Evolutionary conservation across 2,329 filamentous ascomycete species (phyloP), one percentile per base, ranked within the genome.

Genomic region (Chaetomiaceae sp.): DNA sequence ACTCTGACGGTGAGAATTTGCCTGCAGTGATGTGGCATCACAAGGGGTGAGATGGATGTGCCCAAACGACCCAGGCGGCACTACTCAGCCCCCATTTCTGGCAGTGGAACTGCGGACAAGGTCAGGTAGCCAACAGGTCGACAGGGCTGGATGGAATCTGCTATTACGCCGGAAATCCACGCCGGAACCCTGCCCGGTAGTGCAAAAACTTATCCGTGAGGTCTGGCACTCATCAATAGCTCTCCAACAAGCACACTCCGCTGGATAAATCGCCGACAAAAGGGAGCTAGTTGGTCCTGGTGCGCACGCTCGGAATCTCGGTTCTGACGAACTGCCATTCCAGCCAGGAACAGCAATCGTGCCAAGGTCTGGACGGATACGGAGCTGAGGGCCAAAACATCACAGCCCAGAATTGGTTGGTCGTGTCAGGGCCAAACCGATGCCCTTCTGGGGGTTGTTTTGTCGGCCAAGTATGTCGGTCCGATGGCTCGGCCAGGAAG

Each of bases 11-110:
- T 30, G 27, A 37, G 16, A 45, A 11, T 18, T 40, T 44, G 25
- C 30, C 46, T 51, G 48, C 36, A 45, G 42, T 33, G 46, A 46
- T 55, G 44, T 34, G 55, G 55, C 55, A 59, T 51, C 41, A 23
- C 18, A 44, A 36, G 37, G 44, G 50, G n/a, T n/a, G n/a, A n/a
- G 50, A 49, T 40, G 47, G 42, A 55, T 51, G 55, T 30, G n/a
- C 37, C 54, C 38, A 38, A 51, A 51, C 51, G 34, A 21, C 29
- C 38, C 27, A 49, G 21, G 44, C 43, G 48, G 53, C 48, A 36
- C 34, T 48, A 44, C 34, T 43, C 25, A 21, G 44, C 38, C 44
- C 42, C 37, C 23, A 42, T 20, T 20, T 46, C 27, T 36, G 33
- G 46, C 37, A 11, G 30, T 41, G 43, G 30, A 30, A 18, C 27